Evolutionary conservation across 148 eudicot species (phyloP).

Genomic region (Vaccinium macrocarpon): DNA sequence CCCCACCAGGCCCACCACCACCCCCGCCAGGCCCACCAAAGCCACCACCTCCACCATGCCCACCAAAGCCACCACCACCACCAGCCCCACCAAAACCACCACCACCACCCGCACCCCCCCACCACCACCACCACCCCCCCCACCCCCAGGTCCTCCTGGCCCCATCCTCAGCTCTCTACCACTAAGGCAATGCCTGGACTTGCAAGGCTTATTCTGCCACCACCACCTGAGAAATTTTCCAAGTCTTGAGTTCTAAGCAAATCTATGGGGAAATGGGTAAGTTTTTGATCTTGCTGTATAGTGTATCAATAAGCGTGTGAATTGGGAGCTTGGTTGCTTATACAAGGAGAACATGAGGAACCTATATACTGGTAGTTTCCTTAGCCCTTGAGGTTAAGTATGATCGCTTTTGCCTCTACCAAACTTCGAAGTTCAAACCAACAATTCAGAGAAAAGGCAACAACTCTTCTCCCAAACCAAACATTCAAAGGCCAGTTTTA

Average conservation of each 20-base stretch:
- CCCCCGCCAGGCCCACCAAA: slow-evolving; percentile 13
- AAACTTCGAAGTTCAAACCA: background rate
- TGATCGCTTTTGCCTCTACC: background rate
- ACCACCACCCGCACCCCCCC: slow-evolving; percentile 9
- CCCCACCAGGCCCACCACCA: background rate
- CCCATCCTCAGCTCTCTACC: background rate
- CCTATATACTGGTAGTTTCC: background rate
- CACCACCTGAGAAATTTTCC: background rate
- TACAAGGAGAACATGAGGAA: background rate
- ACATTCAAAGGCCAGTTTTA: background rate
- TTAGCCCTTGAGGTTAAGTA: slow-evolving; percentile 5
- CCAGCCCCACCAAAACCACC: slow-evolving; percentile 25
- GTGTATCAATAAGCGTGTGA: background rate
- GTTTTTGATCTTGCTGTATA: background rate
- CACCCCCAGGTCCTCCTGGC: slow-evolving; percentile 14
- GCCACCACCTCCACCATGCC: background rate
- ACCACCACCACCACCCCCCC: background rate
- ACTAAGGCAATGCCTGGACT: background rate
- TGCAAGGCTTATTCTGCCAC: background rate
- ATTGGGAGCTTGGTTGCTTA: background rate
- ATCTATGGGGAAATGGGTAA: background rate
- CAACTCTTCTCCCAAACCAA: background rate
- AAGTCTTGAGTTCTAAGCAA: background rate
- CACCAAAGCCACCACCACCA: slow-evolving; percentile 20
- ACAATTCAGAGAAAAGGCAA: slow-evolving; percentile 1